A percentile compares a stretch with the other conserved stretches of the same genome.
Evolutionary conservation across 2,329 filamentous ascomycete species (phyloP).

Genomic region (Penicillium vulpinum): DNA sequence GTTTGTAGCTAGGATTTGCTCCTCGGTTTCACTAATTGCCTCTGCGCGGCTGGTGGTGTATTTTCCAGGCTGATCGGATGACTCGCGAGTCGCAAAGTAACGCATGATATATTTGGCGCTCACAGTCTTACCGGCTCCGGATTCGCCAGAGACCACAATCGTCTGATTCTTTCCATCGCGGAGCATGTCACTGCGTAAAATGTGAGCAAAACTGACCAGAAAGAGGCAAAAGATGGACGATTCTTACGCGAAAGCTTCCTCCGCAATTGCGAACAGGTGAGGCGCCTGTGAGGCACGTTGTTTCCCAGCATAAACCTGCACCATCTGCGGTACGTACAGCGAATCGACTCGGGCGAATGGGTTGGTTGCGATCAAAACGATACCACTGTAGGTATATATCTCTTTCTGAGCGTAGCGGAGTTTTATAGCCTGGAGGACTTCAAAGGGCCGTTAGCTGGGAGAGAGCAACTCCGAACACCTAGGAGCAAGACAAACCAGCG

Average conservation of each 20-base stretch:
- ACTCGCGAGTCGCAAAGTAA: conserved; percentile 97
- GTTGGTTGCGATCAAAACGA: conserved; percentile 97
- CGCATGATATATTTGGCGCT: conserved; percentile 99
- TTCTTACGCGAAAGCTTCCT: conserved; percentile 92
- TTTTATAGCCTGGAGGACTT: conserved; percentile 95
- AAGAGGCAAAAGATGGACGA: neutral
- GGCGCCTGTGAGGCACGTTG: conserved; percentile 95
- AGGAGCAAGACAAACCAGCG: conserved; percentile 65
- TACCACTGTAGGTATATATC: conserved; percentile 99
- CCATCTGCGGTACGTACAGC: conserved; percentile 97
- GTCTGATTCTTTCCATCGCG: conserved; percentile 96
- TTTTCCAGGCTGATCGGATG: conserved; percentile 79
- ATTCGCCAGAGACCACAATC: conserved; percentile 98
- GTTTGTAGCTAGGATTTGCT: conserved; percentile 96
- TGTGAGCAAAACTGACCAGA: conserved; percentile 39
- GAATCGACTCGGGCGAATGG: conserved; percentile 97
- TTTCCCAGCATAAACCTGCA: conserved; percentile 98
- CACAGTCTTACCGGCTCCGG: conserved; percentile 97
- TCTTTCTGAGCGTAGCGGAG: conserved; percentile 97
- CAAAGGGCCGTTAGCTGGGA: conserved; percentile 23
- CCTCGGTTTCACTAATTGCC: conserved; percentile 96
- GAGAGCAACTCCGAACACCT: neutral
- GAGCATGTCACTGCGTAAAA: conserved; percentile 76
- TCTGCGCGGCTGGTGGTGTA: conserved; percentile 71
- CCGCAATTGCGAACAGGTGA: conserved; percentile 97